Conservation (phyloP, 768 basidiomycete genomes). For the Cystofilobasidium ferigula region DNA sequence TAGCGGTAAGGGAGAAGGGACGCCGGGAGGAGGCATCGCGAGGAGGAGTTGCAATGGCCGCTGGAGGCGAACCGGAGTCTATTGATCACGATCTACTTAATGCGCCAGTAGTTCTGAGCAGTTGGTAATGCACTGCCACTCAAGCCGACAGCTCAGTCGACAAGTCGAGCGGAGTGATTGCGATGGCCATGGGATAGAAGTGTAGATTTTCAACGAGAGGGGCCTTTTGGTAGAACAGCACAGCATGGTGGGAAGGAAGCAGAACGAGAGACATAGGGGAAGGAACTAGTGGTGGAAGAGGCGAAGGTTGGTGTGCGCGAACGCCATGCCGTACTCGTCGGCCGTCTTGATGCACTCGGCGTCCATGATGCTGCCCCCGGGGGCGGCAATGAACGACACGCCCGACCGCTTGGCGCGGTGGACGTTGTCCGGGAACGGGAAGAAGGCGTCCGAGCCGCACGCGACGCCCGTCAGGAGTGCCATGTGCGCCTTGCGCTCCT, state of each 20-base stretch:
- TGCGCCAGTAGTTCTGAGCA: too few species aligned
- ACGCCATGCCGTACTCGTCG: constrained; percentile 82
- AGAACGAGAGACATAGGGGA: neutral
- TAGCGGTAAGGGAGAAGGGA: constrained; percentile 43
- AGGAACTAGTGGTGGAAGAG: constrained; percentile 25
- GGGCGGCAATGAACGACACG: constrained; percentile 77
- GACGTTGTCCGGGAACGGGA: constrained; percentile 99
- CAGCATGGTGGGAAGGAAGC: neutral
- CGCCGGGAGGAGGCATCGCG: constrained; percentile 7
- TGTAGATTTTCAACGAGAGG: too few species aligned
- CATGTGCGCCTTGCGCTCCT: constrained; percentile 67
- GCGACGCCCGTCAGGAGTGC: constrained; percentile 63
- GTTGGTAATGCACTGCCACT: too few species aligned
- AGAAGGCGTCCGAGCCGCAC: constrained; percentile 95
- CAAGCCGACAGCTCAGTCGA: too few species aligned
- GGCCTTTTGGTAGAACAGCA: too few species aligned
- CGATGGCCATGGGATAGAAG: too few species aligned
- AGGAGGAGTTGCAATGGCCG: too few species aligned
- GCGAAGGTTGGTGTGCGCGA: constrained; percentile 57
- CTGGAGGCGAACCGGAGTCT: too few species aligned
- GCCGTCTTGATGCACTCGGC: constrained; percentile 91
- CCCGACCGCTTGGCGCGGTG: constrained; percentile 85
- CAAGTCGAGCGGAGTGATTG: too few species aligned
- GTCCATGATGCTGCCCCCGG: constrained; percentile 90
- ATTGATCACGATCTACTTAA: too few species aligned